Base-by-base conservation (phyloP, 495 filamentous ascomycete species). In the Staphylotrichum longicolle region DNA sequence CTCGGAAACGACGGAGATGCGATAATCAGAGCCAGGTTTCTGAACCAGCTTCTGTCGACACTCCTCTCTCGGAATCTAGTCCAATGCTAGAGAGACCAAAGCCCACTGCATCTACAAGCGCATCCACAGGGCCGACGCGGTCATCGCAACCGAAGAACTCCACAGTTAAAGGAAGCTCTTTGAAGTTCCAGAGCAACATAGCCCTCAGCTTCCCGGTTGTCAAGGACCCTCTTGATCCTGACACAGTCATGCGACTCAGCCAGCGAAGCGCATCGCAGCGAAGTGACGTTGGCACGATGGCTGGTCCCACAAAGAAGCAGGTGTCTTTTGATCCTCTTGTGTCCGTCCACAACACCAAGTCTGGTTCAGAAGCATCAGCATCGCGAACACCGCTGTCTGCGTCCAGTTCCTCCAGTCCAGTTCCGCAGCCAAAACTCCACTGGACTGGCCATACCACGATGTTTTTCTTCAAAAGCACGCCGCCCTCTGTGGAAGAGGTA, bases 161-260 rank as follows among this genome's bases (percentile, higher is more conserved):
- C n/a, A 54, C 45, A 4, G 7, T 54, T 9, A 68, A 70, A 63
- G 54, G 47, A 54, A 47, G 50, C 35, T 46, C 34, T 30, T 10
- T 63, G 41, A 73, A 68, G 32, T 52, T 61, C 34, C 61, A 67
- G 37, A 67, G 66, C 30, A 70, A 66, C 15, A 75, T 75, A n/a
- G 72, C 68, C 1, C 78, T 91, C 30, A 78, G 77, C 14, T 96
- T 91, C 65, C 83, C 88, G 2, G 84, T 93, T 9, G 90, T 95
- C 14, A 96, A 96, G 72, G 83, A 94, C 61, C 82, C 88, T 0
- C 83, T 87, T 62, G 83, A 90, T 61, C 80, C 83, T 33, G 80
- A 78, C 61, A 91, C 88, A 2, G 74, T 80, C 7, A 60, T 85
- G 41, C 81, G 88, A 58, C 81, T 91, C 52, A 93, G 88, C 69